Base-by-base conservation (phyloP, 2,329 filamentous ascomycete species). In the Ophiosphaerella narmari region DNA sequence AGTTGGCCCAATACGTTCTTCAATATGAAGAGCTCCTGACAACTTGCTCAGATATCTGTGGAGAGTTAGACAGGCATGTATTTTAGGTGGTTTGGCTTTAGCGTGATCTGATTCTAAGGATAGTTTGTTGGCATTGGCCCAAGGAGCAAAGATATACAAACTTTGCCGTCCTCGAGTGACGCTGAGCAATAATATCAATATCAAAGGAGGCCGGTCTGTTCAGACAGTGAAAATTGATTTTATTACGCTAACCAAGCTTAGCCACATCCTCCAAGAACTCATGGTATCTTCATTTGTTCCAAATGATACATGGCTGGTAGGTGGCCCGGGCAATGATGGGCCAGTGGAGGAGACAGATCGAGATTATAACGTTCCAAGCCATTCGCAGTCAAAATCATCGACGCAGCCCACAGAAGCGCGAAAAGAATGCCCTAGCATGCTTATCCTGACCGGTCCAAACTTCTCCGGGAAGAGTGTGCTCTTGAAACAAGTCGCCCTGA, bases 391-490 rank as follows among this genome's bases (percentile, higher is more conserved):
- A 13, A 58, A 40, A 32, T 53, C 55, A 18, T 43, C 52, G 7
- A 34, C 21, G 12, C 43, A 24, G 7, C 42, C 39, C 39, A 38
- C 46, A n/a, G 26, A 49, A 18, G 13, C 51, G 59, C 36, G 40
- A 9, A 37, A 50, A 5, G 58, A 71, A 4, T 68, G 67, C 2
- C 85, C 89, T 11, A 90, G 83, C 57, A 87, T 91, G 75, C 70
- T 97, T 11, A 77, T 97, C 5, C 74, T 99, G 63, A 97, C 94
- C 0, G 94, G 94, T 0, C 92, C 94, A 4, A 99, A 99, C 62
- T 95, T 94, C 70, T 97, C 94, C 0, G 94, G 94, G 0, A 99
- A 99, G 73, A 97, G 91, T 61, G 85, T 97, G 0, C 97, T 96
- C 72, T 81, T 97, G 67, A 99, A 96, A 72, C 93, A 99, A 70